A percentile compares a stretch with the other conserved stretches of the same genome.
These are phyloP conservation scores for Paraconiothyrium brasiliense DNA, from an alignment of 2,329 filamentous ascomycete genomes.

Conservation along the genomic window DNA sequence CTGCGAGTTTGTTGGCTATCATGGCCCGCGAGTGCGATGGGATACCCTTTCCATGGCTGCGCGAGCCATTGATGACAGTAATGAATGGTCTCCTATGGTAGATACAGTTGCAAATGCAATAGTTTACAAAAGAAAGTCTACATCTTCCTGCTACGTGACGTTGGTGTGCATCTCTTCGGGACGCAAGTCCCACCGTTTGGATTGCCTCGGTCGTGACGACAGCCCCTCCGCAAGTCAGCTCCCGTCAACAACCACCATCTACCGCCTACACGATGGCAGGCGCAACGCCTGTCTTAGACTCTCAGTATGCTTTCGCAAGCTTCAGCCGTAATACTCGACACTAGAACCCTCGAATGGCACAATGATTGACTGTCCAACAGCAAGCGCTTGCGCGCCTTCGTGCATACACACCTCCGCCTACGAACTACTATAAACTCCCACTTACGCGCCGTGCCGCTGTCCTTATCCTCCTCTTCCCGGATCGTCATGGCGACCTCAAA, in stretches of 20 bases:
- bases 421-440: conserved; percentile 65
- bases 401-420: conserved; percentile 65
- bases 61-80: conserved; percentile 49
- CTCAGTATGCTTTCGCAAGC: conserved; percentile 43
- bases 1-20: conserved; percentile 46
- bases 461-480: conserved; percentile 86
- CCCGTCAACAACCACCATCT: not conserved
- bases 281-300: conserved; percentile 35
- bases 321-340: conserved; percentile 31
- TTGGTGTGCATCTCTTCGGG: not conserved
- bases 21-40: conserved; percentile 44
- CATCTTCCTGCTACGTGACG: not conserved
- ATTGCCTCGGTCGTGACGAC: conserved; percentile 37
- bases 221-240: conserved; percentile 27
- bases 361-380: conserved; percentile 31
- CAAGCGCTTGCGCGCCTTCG: conserved; percentile 65
- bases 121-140: conserved; percentile 8
- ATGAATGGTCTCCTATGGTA: conserved; percentile 51
- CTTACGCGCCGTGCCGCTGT: conserved; percentile 81
- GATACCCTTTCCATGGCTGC: conserved; percentile 45
- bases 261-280: conserved; percentile 38
- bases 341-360: not conserved
- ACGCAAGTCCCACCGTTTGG: not conserved
- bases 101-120: conserved; percentile 49
- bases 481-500: conserved; percentile 78